Evolutionary conservation across 129 eudicot genomes (phyloP).

Genomic region (carrot (Daucus carota)): DH1_v3.0 NC_030382.2:21385001-21385500

Average conservation of each 20-base stretch:
- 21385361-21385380: background rate
- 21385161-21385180: no score
- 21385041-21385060: slow-evolving; percentile 73
- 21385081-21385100: background rate
- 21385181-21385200: background rate
- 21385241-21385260: background rate
- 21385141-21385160: no score
- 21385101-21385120: background rate
- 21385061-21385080: slow-evolving; percentile 2
- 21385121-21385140: background rate
- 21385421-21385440: background rate
- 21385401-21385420: background rate
- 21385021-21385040: slow-evolving; percentile 85
- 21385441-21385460: background rate
- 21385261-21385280: background rate
- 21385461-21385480: background rate
- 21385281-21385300: background rate
- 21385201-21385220: background rate
- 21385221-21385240: background rate
- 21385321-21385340: background rate
- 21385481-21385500: background rate
- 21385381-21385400: background rate
- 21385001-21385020: slow-evolving; percentile 93
- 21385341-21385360: background rate
- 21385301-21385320: background rate